Conservation (phyloP, 805 yeast species). For the Hanseniaspora vineae region DNA sequence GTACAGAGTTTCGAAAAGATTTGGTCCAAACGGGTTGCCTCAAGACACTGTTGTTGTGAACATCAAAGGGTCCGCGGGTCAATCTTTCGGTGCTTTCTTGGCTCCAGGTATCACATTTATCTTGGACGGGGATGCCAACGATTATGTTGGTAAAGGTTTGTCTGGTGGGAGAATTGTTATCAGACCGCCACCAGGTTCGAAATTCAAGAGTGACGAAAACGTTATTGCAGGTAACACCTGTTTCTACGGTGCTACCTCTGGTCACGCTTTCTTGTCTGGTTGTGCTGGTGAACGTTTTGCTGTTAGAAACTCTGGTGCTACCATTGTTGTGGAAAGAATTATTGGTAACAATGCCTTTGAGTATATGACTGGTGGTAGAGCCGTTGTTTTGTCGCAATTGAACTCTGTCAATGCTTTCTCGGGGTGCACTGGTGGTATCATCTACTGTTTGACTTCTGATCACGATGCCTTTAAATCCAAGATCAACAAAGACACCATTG, state of each 20-base stretch:
- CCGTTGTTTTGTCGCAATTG: slow-evolving; percentile 79
- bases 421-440: slow-evolving; percentile 99
- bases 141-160: slow-evolving; percentile 94
- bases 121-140: slow-evolving; percentile 95
- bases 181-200: slow-evolving; percentile 77
- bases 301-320: slow-evolving; percentile 97
- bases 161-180: slow-evolving; percentile 91
- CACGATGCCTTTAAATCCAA: slow-evolving; percentile 69
- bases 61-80: slow-evolving; percentile 90
- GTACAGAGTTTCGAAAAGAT: slow-evolving; percentile 82
- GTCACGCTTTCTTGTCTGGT: slow-evolving; percentile 89
- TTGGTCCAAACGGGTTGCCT: slow-evolving; percentile 89
- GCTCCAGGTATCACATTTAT: slow-evolving; percentile 94
- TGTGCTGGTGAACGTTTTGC: slow-evolving; percentile 98
- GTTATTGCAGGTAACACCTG: slow-evolving; percentile 95
- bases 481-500: slow-evolving; percentile 75
- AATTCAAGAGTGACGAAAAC: slow-evolving; percentile 89
- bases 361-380: slow-evolving; percentile 99
- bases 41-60: slow-evolving; percentile 93
- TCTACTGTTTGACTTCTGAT: slow-evolving; percentile 89
- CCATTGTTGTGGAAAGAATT: slow-evolving; percentile 84
- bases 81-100: slow-evolving; percentile 94
- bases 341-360: slow-evolving; percentile 98
- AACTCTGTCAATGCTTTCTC: slow-evolving; percentile 83
- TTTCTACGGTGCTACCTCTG: slow-evolving; percentile 94